Evolutionary conservation across 805 yeast species (phyloP).

Genomic region (Torulaspora microellipsoides): DNA sequence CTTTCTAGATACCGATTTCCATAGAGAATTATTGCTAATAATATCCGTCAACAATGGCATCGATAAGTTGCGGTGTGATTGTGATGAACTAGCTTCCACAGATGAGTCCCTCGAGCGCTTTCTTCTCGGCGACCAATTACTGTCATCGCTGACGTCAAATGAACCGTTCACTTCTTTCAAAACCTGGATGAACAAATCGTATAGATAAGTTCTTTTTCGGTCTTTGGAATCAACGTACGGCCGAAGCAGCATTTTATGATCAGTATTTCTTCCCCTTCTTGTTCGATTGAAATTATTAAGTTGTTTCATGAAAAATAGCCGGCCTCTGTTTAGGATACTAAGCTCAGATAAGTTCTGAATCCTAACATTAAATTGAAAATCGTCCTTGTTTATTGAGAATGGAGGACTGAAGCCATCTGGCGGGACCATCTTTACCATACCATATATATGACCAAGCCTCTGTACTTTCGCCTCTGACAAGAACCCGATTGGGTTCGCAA

Average conservation of each 20-base stretch:
- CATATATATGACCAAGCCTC: constrained; percentile 51
- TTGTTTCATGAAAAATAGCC: constrained; percentile 58
- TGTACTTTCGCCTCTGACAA: constrained; percentile 46
- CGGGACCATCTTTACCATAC: constrained; percentile 72
- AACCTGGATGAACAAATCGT: constrained; percentile 39
- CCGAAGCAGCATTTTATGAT: constrained; percentile 10
- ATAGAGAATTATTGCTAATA: constrained; percentile 20
- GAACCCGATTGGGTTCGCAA: constrained; percentile 61
- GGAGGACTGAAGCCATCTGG: constrained; percentile 50
- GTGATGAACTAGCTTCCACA: constrained; percentile 4
- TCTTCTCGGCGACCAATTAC: neutral
- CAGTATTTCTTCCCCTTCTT: constrained; percentile 3
- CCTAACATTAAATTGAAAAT: constrained; percentile 64
- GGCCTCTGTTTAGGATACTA: constrained; percentile 56
- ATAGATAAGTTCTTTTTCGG: constrained; percentile 28
- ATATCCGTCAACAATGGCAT: constrained; percentile 12
- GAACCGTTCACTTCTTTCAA: constrained; percentile 23
- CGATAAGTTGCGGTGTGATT: neutral
- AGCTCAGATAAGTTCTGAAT: constrained; percentile 64
- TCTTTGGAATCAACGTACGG: constrained; percentile 9
- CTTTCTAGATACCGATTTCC: constrained; percentile 25
- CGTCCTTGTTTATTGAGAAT: constrained; percentile 46
- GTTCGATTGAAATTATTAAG: constrained; percentile 49
- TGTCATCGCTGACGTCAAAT: neutral
- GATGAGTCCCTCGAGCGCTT: constrained; percentile 9